A percentile compares a stretch with the other conserved stretches of the same genome.
Conservation (phyloP, 1,284 basidiomycete species). For the Sporisorium exsertum region DNA sequence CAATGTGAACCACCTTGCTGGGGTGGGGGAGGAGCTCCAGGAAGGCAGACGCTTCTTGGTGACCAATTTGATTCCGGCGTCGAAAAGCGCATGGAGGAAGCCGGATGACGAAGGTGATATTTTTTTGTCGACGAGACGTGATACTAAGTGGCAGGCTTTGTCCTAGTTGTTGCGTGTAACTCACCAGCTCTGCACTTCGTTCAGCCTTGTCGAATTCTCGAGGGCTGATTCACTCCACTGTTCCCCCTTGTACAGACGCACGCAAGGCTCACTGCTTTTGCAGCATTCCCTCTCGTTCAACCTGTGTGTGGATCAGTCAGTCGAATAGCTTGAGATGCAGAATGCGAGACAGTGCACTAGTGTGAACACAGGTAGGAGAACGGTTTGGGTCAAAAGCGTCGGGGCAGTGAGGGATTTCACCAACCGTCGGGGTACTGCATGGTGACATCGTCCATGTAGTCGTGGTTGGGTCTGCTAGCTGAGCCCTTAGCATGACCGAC, state of each 20-base stretch:
- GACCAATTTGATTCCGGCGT: conserved; percentile 76
- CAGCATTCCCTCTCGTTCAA: neutral
- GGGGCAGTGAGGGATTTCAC: neutral
- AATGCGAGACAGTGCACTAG: no score
- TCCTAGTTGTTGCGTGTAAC: neutral
- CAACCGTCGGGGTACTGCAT: conserved; percentile 10
- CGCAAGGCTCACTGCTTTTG: neutral
- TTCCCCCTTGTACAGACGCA: neutral
- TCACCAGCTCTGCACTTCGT: no score
- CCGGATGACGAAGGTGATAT: conserved; percentile 74
- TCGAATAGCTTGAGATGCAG: no score
- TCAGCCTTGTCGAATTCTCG: no score
- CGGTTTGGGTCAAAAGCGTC: neutral
- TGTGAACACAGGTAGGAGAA: no score
- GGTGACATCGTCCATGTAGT: conserved; percentile 27
- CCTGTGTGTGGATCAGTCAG: neutral
- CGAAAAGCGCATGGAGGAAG: conserved; percentile 77
- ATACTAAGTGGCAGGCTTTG: conserved; percentile 74
- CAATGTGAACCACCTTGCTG: no score
- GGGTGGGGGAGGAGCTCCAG: conserved; percentile 42
- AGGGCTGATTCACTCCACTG: no score
- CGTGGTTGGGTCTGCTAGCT: conserved; percentile 1
- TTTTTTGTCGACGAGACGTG: conserved; percentile 76
- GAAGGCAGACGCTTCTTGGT: conserved; percentile 70
- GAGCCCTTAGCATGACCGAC: no score